Conservation (phyloP, 1,139 yeast species). For the Yamadazyma taylorii region DNA sequence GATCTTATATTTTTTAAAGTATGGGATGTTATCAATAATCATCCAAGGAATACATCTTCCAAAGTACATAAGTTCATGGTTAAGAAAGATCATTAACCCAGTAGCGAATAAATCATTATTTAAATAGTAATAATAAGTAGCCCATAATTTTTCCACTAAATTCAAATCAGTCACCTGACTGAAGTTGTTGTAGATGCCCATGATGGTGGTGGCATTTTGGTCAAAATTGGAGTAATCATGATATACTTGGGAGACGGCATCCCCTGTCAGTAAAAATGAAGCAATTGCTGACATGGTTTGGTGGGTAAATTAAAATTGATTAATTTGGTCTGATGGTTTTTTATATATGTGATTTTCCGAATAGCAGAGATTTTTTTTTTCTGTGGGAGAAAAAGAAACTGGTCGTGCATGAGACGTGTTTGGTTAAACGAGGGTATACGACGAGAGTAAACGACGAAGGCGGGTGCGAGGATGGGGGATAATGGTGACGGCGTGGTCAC, state of each 20-base stretch:
- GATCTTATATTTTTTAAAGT: constrained; percentile 73
- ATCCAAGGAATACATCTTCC: constrained; percentile 86
- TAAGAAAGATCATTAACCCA: constrained; percentile 68
- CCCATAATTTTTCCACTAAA: constrained; percentile 41
- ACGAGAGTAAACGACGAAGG: constrained; percentile 1
- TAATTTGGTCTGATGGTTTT: too few relatives aligned
- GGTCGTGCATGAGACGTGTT: neutral
- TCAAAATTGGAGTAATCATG: constrained; percentile 42
- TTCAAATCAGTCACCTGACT: constrained; percentile 27
- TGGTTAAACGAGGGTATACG: constrained; percentile 1
- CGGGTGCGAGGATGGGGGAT: neutral
- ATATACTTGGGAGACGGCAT: constrained; percentile 29
- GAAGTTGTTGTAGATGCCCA: constrained; percentile 39
- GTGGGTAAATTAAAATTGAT: too few relatives aligned
- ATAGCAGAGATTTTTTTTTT: too few relatives aligned
- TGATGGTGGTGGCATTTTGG: constrained; percentile 36
- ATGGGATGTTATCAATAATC: constrained; percentile 73
- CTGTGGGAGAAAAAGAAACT: constrained; percentile 1
- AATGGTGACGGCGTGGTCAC: neutral
- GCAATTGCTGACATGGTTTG: neutral
- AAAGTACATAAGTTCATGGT: constrained; percentile 81
- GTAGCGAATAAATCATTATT: constrained; percentile 54
- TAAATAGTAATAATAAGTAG: constrained; percentile 42
- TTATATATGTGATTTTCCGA: too few relatives aligned
- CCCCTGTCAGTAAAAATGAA: neutral